phyloP scores from a whole-genome alignment of 1,284 basidiomycete species.

The Cutaneotrichosporon sp. region DNA sequence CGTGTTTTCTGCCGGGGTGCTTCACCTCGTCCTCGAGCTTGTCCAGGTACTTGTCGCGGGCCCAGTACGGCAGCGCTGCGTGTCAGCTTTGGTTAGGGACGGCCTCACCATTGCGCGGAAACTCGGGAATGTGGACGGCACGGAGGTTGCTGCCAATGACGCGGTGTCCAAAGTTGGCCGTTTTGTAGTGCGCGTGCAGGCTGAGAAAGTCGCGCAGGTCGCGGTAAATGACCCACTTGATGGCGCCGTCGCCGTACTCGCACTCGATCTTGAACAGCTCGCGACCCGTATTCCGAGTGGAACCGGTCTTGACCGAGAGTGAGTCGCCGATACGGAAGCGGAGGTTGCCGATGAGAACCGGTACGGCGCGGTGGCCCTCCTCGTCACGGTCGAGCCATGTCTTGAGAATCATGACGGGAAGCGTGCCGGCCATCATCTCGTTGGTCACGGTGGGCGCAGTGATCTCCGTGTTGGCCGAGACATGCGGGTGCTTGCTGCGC shows the following conservation, averaged over 20 bases:
- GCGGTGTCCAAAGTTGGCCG: slow-evolving; percentile 63
- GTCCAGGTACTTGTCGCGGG: slow-evolving; percentile 53
- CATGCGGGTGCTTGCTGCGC: neutral
- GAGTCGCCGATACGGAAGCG: slow-evolving; percentile 47
- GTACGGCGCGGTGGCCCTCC: slow-evolving; percentile 73
- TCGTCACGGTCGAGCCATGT: slow-evolving; percentile 92
- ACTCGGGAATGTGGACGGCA: slow-evolving; percentile 80
- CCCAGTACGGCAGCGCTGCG: slow-evolving; percentile 68
- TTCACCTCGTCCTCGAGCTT: slow-evolving; percentile 27
- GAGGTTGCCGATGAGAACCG: slow-evolving; percentile 61
- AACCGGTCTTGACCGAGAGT: slow-evolving; percentile 26
- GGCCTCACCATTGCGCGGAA: slow-evolving; percentile 59
- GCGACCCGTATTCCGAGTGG: slow-evolving; percentile 9
- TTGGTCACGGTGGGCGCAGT: slow-evolving; percentile 69
- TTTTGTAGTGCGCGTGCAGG: slow-evolving; percentile 82
- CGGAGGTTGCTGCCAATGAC: slow-evolving; percentile 51
- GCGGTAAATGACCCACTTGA: slow-evolving; percentile 94
- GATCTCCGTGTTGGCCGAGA: neutral
- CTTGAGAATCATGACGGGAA: slow-evolving; percentile 75
- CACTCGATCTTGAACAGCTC: slow-evolving; percentile 56
- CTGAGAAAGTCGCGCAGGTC: slow-evolving; percentile 88
- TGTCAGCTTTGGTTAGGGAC: neutral
- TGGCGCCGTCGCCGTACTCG: slow-evolving; percentile 91
- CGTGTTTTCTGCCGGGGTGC: neutral
- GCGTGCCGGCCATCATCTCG: slow-evolving; percentile 73